A percentile compares a stretch with the other conserved stretches of the same genome.
phyloP scores from a whole-genome alignment of 23 red algal genomes.

The Gracilaria vermiculophylla region DNA sequence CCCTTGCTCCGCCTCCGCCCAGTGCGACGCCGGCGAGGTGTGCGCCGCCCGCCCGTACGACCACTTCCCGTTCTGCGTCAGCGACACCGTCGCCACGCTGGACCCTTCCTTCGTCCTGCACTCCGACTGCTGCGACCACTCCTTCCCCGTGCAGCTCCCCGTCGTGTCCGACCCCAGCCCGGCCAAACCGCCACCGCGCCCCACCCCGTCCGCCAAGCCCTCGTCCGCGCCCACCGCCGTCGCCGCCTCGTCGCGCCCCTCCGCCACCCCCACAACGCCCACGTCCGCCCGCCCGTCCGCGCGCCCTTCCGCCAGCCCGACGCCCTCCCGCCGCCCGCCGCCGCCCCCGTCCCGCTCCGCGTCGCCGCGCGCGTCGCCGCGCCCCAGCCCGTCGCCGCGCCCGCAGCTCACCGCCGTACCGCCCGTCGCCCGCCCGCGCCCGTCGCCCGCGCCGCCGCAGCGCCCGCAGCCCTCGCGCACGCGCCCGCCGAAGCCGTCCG shows the following conservation, averaged over 20 bases:
- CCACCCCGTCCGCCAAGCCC: background rate
- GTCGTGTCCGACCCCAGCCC: background rate
- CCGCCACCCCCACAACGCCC: background rate
- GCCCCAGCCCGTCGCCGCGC: background rate
- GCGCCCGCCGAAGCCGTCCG: background rate
- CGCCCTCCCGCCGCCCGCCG: background rate
- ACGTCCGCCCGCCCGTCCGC: background rate
- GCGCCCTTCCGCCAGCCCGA: background rate
- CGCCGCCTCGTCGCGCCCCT: background rate
- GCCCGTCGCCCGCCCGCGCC: background rate
- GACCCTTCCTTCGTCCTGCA: background rate
- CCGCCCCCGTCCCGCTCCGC: background rate
- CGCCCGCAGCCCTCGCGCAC: background rate
- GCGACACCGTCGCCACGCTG: background rate
- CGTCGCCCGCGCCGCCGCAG: background rate
- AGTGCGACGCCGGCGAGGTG: background rate
- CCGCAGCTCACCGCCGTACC: background rate
- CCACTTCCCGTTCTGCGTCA: background rate
- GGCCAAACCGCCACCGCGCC: background rate
- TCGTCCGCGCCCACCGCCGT: background rate
- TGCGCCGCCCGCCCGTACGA: constrained; percentile 16
- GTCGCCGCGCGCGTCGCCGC: background rate
- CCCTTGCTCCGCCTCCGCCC: background rate
- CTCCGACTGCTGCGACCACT: background rate
- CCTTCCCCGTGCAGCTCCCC: background rate